Evolutionary conservation across 805 yeast species (phyloP), one percentile per base, ranked within the genome.

Genomic region (Yarrowia osloensis): DNA sequence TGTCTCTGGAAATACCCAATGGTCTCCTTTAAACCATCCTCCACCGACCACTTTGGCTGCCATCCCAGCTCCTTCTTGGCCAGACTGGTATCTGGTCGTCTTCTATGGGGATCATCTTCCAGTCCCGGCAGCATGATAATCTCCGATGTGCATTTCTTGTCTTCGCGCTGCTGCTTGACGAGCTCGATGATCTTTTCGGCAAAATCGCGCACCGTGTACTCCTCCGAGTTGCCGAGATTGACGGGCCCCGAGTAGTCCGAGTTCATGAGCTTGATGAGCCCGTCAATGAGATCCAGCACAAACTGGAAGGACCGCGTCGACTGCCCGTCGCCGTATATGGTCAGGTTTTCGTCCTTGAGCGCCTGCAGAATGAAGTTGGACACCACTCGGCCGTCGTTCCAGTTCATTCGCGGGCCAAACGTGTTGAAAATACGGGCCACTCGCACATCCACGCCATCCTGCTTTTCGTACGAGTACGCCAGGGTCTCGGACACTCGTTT

Each of bases 371-470:
- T 72, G 67, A 72, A 72, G 26, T 72, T 72, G 31, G 75, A 73
- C 21, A 72, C 74, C 13, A 72, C 74, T 22, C 74, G 54, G 3
- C 74, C 74, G 29, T 72, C 74, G 55, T 72, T 72, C 74, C 74
- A 72, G 44, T 70, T 71, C 74, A 72, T 72, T 28, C 74, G 67
- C 6, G 74, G 74, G 12, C 74, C 74, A 44, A 71, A 72, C 17
- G 74, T 72, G 62, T 72, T 72, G 68, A 72, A 72, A 22, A 72
- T 72, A 8, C 74, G 69, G 2, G 74, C 74, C 17, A 72, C 74
- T 6, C 74, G 69, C 15, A 72, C 70, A 28, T 72, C 74, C 11
- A 71, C 74, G 4, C 68, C 68, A 15, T 72, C 74, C 47, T 72
- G 74, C 21, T 71, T 67, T 44, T 63, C 57, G 47, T 73, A 72